Percentiles rank a stretch among this genome's conserved stretches.
phyloP scores from a whole-genome alignment of 78 protist species.

The Dictyostelium firmibasis region DNA sequence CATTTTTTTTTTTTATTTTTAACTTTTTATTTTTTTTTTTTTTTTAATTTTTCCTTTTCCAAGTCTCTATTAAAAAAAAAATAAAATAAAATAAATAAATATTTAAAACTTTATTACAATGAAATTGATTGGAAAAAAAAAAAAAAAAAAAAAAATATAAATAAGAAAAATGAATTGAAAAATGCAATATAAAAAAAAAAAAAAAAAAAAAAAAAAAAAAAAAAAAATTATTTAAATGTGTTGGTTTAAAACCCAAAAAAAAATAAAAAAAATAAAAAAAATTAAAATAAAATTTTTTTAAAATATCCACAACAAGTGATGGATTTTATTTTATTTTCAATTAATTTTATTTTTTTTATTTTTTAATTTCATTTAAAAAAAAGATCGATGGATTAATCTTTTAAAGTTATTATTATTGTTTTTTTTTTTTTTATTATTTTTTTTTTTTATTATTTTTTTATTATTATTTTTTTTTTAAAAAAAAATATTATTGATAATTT shows the following conservation, averaged over 20 bases:
- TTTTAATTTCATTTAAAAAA: too few relatives aligned
- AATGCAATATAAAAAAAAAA: too few relatives aligned
- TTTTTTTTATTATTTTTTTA: background rate
- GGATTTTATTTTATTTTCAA: background rate
- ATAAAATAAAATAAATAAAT: too few relatives aligned
- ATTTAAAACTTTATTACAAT: too few relatives aligned
- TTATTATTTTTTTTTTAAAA: background rate
- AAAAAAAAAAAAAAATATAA: background rate
- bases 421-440: background rate
- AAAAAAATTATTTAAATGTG: background rate
- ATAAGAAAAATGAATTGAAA: background rate
- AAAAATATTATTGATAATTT: too few relatives aligned
- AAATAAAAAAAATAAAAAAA: background rate
- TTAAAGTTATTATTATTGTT: too few relatives aligned
- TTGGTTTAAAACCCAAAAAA: background rate
- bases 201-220: background rate
- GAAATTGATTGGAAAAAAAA: too few relatives aligned
- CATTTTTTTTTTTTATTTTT: conserved; percentile 6
- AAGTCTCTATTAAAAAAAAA: too few relatives aligned
- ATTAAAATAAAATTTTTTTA: background rate
- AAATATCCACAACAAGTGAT: too few relatives aligned
- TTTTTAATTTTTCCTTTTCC: too few relatives aligned
- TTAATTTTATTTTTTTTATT: background rate
- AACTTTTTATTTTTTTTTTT: background rate
- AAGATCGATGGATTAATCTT: too few relatives aligned